Base-by-base conservation (phyloP, 2,329 filamentous ascomycete genomes). In the Dactylellina parvicollis region DNA sequence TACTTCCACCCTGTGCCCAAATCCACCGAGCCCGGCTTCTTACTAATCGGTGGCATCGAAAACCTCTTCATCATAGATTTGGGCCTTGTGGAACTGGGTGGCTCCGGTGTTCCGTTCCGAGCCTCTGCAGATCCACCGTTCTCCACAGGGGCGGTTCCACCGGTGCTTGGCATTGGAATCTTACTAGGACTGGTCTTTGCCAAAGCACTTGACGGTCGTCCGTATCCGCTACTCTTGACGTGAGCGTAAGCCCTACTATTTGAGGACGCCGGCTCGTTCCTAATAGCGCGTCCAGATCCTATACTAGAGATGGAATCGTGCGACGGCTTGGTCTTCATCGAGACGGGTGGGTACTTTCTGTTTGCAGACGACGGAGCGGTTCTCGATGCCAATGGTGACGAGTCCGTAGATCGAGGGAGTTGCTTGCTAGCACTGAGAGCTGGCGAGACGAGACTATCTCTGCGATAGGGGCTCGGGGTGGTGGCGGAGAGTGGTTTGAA, bases 401-500 rank as follows among this genome's bases (percentile, higher is more conserved):
- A 7, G 42, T 72, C 67, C 12, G 42, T 57, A 7, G 67, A 47
- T 7, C 59, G 57, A 34, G 67, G 67, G n/a, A 72, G 52, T 18
- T 65, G 47, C 16, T 54, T 69, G 28, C 46, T 42, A 3, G 47
- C 22, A 30, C 4, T 40, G 7, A 52, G 30, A 18, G 59, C 44
- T 26, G 67, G 67, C 0, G 66, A 61, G 9, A 42, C 32, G 18
- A 47, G 28, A 14, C n/a, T 38, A 1, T 72, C 67, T 18, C 38
- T 47, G 16, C 70, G 70, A 18, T 52, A 49, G 9, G 70, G 57
- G 74, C 85, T 88, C 0, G 87, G 86, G 0, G 86, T 86, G 4
- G 86, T 88, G 46, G 87, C 80, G 34, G 81, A 86, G 9, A 89
- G 80, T 9, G 89, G 86, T 77, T 87, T 89, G 81, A 88, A 90